These are phyloP conservation scores for Penicillium sp. DNA, from an alignment of 2,329 filamentous ascomycete species.

Conservation along the genomic window DNA sequence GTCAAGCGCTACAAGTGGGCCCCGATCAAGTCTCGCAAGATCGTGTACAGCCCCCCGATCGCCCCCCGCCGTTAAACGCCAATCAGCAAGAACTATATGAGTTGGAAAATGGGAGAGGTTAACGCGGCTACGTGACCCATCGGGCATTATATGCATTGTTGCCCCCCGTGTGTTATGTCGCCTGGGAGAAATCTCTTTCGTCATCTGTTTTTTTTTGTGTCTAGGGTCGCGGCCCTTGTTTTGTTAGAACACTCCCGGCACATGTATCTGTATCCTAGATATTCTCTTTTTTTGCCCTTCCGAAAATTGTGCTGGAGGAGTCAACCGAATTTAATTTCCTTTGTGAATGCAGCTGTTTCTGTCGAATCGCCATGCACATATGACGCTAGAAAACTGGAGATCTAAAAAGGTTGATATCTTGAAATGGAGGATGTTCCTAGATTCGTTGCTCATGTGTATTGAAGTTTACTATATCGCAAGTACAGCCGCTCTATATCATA, in stretches of 20 bases:
- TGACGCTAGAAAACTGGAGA: background rate
- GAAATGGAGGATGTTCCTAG: background rate
- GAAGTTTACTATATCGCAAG: background rate
- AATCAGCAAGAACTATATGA: conserved; percentile 28
- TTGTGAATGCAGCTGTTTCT: conserved; percentile 26
- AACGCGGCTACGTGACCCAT: conserved; percentile 25
- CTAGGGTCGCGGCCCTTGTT: conserved; percentile 33
- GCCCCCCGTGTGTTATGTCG: conserved; percentile 20
- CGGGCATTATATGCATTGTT: conserved; percentile 28
- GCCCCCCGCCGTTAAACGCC: conserved; percentile 37
- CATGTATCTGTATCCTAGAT: conserved; percentile 48
- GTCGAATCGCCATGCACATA: background rate
- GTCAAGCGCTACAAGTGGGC: conserved; percentile 99
- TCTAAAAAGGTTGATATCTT: background rate
- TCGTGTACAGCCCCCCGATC: conserved; percentile 76
- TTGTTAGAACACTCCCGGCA: conserved; percentile 41
- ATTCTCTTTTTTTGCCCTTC: conserved; percentile 37
- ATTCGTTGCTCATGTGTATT: background rate
- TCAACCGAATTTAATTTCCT: conserved; percentile 40
- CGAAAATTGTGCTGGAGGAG: conserved; percentile 41
- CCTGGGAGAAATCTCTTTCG: conserved; percentile 25
- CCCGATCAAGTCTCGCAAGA: conserved; percentile 91
- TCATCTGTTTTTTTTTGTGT: conserved; percentile 27
- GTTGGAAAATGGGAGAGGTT: conserved; percentile 30
- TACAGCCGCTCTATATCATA: background rate